Evolutionary conservation across 1,139 yeast species (phyloP), one percentile per base, ranked within the genome.

Genomic region (Debaryomyces psychrophilus): DNA sequence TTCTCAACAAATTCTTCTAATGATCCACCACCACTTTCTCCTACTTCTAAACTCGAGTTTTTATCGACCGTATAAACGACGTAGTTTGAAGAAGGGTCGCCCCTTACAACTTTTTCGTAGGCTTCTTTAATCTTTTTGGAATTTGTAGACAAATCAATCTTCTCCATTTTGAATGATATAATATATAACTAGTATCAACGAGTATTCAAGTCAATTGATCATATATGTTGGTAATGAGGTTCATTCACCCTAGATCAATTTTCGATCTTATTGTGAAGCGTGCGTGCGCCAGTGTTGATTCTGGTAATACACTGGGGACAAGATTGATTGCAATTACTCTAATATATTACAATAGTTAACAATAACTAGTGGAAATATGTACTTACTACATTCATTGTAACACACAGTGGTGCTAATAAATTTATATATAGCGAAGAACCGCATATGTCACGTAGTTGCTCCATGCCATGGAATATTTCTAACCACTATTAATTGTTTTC

Each of bases 1-100:
- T 87, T 80, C 39, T 81, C 85, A 41, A 89, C 82, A 62, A 93
- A 90, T 47, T 90, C 97, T 39, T 77, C 77, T 59, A 93, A 82
- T 46, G 81, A 83, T 18, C 86, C 88, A 41, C 76, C 62, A 26
- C 90, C 90, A 1, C 81, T 69, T 37, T 73, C 79, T 4, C 78
- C 71, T 22, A 87, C 87, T 28, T 69, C 72, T 54, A 85, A 79
- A 8, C 83, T 78, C 39, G 84, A 77, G 48, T 71, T 70, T 42
- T 76, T 74, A 57, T 79, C 77, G 3, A 88, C 87, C 0, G 87
- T 79, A 59, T 81, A 82, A 29, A 87, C 81, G 26, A 81, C 83
- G 73, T 85, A 87, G 15, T 81, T 70, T 44, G 76, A 68, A 37
- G 72, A 73, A 27, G 76, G 74, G 43, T 79, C 80, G 17, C 88